phyloP scores from a whole-genome alignment of 768 basidiomycete species.

The Naganishia vaughanmartiniae region DNA sequence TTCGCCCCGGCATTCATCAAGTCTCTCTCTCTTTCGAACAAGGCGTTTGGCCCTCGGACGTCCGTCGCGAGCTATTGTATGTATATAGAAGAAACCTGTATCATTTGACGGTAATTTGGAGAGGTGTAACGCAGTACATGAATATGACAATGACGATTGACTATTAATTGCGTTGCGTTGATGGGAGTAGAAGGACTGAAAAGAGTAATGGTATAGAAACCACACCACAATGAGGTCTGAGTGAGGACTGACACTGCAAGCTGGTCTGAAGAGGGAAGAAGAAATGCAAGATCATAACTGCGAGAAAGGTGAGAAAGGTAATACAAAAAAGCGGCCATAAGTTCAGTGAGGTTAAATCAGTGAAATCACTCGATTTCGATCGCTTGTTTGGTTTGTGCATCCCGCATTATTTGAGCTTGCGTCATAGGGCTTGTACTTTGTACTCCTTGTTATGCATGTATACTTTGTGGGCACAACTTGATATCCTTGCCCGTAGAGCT shows the following conservation, averaged over 20 bases:
- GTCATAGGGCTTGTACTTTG: constrained; percentile 11
- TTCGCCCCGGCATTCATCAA: background rate
- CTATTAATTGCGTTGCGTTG: background rate
- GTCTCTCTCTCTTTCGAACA: background rate
- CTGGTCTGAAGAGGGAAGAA: too few species aligned
- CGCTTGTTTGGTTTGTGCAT: constrained; percentile 10
- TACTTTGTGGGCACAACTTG: background rate
- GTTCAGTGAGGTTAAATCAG: background rate
- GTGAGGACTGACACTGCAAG: too few species aligned
- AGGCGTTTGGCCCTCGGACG: background rate
- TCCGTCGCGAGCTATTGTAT: constrained; percentile 12
- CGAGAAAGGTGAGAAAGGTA: background rate
- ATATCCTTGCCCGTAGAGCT: too few species aligned
- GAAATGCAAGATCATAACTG: too few species aligned
- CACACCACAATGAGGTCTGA: too few species aligned
- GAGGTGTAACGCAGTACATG: constrained; percentile 4
- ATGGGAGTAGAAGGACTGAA: too few species aligned
- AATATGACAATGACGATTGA: constrained; percentile 6
- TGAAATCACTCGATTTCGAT: constrained; percentile 16
- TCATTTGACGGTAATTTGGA: background rate
- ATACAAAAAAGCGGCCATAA: background rate
- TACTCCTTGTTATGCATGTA: background rate
- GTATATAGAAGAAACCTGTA: constrained; percentile 8
- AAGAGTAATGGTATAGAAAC: too few species aligned
- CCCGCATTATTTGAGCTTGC: background rate